Percentiles rank a stretch among this genome's conserved stretches.
Conservation (phyloP, 2,329 filamentous ascomycete species). For the Leptoxyphium fumago region DNA sequence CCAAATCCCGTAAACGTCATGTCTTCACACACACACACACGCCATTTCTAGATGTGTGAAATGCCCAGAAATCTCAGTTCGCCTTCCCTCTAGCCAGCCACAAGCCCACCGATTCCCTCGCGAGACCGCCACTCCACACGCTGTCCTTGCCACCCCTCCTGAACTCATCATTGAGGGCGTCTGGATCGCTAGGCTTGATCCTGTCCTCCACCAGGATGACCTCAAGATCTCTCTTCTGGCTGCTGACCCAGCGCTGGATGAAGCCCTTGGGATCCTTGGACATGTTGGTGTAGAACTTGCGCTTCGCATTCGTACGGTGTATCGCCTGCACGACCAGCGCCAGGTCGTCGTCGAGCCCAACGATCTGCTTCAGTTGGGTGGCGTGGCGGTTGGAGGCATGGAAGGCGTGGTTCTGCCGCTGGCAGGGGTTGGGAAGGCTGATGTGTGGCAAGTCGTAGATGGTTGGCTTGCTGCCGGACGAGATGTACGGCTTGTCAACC, state of each 20-base stretch:
- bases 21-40: no score
- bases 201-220: slow-evolving; percentile 72
- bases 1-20: no score
- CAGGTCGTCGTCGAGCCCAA: slow-evolving; percentile 68
- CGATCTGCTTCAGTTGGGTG: slow-evolving; percentile 60
- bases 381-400: slow-evolving; percentile 32
- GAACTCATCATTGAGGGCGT: slow-evolving; percentile 49
- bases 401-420: slow-evolving; percentile 43
- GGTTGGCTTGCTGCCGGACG: slow-evolving; percentile 54
- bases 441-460: slow-evolving; percentile 76
- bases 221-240: slow-evolving; percentile 80
- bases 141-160: slow-evolving; percentile 46
- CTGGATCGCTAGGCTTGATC: slow-evolving; percentile 36
- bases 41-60: no score
- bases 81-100: slow-evolving; percentile 27
- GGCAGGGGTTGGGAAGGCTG: slow-evolving; percentile 67
- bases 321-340: slow-evolving; percentile 72
- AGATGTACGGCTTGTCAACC: slow-evolving; percentile 50
- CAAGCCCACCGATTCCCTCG: slow-evolving; percentile 46
- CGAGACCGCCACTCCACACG: slow-evolving; percentile 48
- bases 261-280: slow-evolving; percentile 73
- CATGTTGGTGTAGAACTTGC: slow-evolving; percentile 69
- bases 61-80: background rate
- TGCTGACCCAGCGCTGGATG: slow-evolving; percentile 74
- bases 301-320: slow-evolving; percentile 73